phyloP scores from a whole-genome alignment of 345 rosid genomes.

The Euphorbia tirucalli region DNA sequence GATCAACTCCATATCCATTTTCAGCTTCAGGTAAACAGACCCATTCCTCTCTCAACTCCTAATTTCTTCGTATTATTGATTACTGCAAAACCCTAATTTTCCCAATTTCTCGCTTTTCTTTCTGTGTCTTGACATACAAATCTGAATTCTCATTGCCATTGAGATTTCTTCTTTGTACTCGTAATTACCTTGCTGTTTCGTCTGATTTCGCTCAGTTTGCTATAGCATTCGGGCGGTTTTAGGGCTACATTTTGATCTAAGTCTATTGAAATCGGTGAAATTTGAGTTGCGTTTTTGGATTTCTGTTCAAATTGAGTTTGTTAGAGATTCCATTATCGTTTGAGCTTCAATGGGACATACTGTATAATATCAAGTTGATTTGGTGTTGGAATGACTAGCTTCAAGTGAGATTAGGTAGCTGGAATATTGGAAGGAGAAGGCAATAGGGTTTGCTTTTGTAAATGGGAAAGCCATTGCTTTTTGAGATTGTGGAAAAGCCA shows the following conservation, averaged over 20 bases:
- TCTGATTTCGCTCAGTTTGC: background rate
- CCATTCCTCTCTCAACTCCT: background rate
- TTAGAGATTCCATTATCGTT: background rate
- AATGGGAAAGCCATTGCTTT: slow-evolving; percentile 86
- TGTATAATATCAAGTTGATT: background rate
- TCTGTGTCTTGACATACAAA: background rate
- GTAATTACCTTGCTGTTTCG: background rate
- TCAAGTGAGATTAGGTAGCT: background rate
- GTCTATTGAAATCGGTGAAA: slow-evolving; percentile 5
- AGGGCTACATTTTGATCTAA: background rate
- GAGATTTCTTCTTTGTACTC: background rate
- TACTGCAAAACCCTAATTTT: background rate
- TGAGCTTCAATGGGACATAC: background rate
- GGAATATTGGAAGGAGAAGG: background rate
- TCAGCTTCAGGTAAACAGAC: slow-evolving; percentile 1
- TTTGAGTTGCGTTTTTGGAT: slow-evolving; percentile 3
- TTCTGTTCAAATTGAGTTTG: background rate
- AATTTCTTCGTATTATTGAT: background rate
- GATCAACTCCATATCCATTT: background rate
- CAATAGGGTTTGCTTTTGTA: background rate
- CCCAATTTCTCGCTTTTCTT: background rate
- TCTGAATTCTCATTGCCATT: background rate
- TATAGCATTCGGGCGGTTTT: background rate
- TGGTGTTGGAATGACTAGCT: background rate
- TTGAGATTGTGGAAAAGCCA: slow-evolving; percentile 79